Conservation (phyloP, 345 rosid genomes). For the Euphorbia pulcherrima region DNA sequence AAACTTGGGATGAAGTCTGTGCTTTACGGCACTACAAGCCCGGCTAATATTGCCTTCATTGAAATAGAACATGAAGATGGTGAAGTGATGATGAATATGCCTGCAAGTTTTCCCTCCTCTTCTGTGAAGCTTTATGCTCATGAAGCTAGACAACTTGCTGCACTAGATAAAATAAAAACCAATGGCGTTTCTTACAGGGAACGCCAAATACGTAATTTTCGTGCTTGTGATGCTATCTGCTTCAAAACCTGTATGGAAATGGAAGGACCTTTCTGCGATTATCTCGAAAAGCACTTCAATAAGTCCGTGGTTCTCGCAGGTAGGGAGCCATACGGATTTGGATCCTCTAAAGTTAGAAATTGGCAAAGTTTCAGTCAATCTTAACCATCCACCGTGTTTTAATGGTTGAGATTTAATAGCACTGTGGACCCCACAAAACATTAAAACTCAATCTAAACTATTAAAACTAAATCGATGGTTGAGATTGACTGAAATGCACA, state of each 20-base stretch:
- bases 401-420: too few relatives aligned
- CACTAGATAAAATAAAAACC: not conserved
- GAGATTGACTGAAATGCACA: too few relatives aligned
- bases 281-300: constrained; percentile 23
- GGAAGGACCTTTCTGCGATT: constrained; percentile 33
- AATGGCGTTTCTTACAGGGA: constrained; percentile 24
- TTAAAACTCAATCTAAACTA: too few relatives aligned
- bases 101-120: constrained; percentile 24
- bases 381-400: too few relatives aligned
- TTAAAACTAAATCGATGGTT: too few relatives aligned
- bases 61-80: constrained; percentile 9
- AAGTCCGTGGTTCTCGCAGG: constrained; percentile 40
- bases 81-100: constrained; percentile 29
- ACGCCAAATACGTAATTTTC: constrained; percentile 4
- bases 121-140: constrained; percentile 27
- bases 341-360: too few relatives aligned
- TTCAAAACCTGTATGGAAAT: constrained; percentile 32
- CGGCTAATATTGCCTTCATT: constrained; percentile 23
- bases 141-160: constrained; percentile 26
- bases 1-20: constrained; percentile 25
- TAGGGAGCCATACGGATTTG: too few relatives aligned
- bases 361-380: too few relatives aligned
- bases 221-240: constrained; percentile 26
- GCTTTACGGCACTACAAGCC: constrained; percentile 12
- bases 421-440: too few relatives aligned